Conservation (phyloP, 2,329 filamentous ascomycete genomes). For the Calonectria honghensis region DNA sequence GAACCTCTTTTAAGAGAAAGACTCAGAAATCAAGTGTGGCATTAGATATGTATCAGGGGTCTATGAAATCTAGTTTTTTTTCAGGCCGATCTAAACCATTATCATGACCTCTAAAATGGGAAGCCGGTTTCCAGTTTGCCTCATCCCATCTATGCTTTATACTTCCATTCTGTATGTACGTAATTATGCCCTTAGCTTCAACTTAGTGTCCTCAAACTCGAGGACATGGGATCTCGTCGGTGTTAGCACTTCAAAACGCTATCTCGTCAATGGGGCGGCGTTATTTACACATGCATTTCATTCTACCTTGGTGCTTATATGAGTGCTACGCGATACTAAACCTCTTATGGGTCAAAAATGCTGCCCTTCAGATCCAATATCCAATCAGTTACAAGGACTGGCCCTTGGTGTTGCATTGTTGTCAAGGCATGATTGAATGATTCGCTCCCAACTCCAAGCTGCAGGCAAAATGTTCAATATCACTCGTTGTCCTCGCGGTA, state of each 20-base stretch:
- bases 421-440: not conserved
- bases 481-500: not conserved
- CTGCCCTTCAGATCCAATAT: not conserved
- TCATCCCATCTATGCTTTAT: too few relatives aligned
- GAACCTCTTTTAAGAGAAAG: not conserved
- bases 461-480: not conserved
- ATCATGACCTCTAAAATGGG: not conserved
- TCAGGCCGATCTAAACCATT: not conserved
- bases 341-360: not conserved
- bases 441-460: slow-evolving; percentile 12
- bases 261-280: not conserved
- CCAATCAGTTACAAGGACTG: slow-evolving; percentile 3
- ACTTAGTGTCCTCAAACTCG: not conserved
- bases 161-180: not conserved
- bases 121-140: not conserved
- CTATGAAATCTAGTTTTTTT: not conserved
- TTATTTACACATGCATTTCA: not conserved
- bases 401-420: not conserved
- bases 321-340: not conserved
- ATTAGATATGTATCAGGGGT: not conserved
- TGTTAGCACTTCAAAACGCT: not conserved
- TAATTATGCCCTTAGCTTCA: not conserved
- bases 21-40: not conserved
- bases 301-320: not conserved
- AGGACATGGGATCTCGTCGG: not conserved